Evolutionary conservation across 2,329 filamentous ascomycete species (phyloP), one percentile per base, ranked within the genome.

Genomic region (Trichophyton verrucosum): DNA sequence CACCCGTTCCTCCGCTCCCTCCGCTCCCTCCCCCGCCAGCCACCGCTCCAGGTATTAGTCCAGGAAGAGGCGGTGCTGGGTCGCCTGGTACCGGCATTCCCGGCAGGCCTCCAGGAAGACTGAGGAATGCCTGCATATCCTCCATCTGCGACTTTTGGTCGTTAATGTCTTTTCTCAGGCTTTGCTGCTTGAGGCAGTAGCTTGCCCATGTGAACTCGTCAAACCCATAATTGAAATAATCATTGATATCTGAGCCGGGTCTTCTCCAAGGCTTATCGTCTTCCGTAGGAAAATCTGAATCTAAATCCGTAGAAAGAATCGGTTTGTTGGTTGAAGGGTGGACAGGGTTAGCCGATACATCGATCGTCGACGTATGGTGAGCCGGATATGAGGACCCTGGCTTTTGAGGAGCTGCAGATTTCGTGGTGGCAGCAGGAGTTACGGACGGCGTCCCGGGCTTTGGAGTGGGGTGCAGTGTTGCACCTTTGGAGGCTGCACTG

Each of bases 191-290:
- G 62, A 90, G 80, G 36, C 91, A 91, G 73, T 99, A 99, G 60
- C 91, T 83, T 4, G 91, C 88, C 94, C 94, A 99, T 0, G 91
- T 96, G 74, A 96, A 97, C 74, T 97, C 92, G 75, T 97, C 92
- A 71, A 97, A 97, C 62, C 92, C 92, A 75, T 97, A 97, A 78
- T 97, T 97, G 82, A 97, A 97, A 76, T 95, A 97, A 73, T 99
- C 94, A 62, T 88, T 94, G 60, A 96, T 84, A 69, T 99, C 94
- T 9, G 92, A 91, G 55, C 94, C 94, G 0, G 94, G 94, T 65
- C 91, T 86, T 51, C 94, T 86, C 94, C 94, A 99, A 17, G 92
- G 91, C 73, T 96, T 97, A 64, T 91, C 88, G 64, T 82, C 78
- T 68, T 91, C 89, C 60, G 80, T 65, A 6, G 89, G 86, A 42